These are phyloP conservation scores for Exophiala bonariae DNA, from an alignment of 2,329 filamentous ascomycete species.

Conservation along the genomic window DNA sequence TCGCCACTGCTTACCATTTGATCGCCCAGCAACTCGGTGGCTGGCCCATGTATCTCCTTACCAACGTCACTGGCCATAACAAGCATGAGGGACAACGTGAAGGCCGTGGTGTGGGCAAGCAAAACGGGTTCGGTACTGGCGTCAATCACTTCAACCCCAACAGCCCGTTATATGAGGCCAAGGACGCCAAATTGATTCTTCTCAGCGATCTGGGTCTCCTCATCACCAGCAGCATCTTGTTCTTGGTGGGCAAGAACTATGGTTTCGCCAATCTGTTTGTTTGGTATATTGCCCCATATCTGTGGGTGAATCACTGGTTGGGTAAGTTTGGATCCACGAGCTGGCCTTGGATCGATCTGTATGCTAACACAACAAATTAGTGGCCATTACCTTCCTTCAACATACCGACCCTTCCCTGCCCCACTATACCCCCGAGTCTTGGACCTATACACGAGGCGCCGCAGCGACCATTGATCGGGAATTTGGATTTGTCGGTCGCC, in stretches of 20 bases:
- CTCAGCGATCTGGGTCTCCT: conserved; percentile 81
- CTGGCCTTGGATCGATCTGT: conserved; percentile 4
- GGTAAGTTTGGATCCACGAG: conserved; percentile 72
- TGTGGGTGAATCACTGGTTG: conserved; percentile 99
- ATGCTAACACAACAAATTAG: conserved; percentile 47
- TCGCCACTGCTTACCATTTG: conserved; percentile 72
- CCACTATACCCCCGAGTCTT: conserved; percentile 82
- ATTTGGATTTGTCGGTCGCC: conserved; percentile 91
- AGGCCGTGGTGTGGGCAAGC: conserved; percentile 90
- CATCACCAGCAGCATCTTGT: conserved; percentile 62
- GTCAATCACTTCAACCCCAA: conserved; percentile 94
- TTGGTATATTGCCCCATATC: conserved; percentile 93
- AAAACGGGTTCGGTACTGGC: conserved; percentile 74
- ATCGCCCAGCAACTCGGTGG: conserved; percentile 84
- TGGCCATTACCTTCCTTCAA: conserved; percentile 95
- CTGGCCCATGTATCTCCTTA: conserved; percentile 88
- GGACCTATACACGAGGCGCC: conserved; percentile 92
- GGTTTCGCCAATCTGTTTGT: conserved; percentile 85
- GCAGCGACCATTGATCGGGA: conserved; percentile 96
- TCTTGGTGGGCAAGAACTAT: conserved; percentile 71
- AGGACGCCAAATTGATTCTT: conserved; percentile 82
- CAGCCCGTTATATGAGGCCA: conserved; percentile 88
- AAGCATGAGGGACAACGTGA: conserved; percentile 87
- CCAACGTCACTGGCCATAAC: conserved; percentile 96
- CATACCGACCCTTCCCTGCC: conserved; percentile 94